Evolutionary conservation across 164 flowering plant genomes (phyloP), one percentile per base, ranked within the genome.

Genomic region (Cinnamomum chago): DNA sequence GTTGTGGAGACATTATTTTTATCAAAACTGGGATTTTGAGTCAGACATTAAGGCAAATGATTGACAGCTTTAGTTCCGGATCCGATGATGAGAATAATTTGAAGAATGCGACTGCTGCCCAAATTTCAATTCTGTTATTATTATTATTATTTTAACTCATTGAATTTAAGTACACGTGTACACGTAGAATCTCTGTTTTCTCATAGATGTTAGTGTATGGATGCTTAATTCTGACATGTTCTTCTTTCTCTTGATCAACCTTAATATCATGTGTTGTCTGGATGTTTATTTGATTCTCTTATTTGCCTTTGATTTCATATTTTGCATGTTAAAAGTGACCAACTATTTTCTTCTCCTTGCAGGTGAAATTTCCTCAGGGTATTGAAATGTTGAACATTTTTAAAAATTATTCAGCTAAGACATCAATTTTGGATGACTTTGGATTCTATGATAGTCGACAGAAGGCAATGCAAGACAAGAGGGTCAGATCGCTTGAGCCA

Each of bases 361-460:
- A 88, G 91, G 88, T 88, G 76, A 81, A 74, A 73, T 82, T 86
- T 75, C 77, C 78, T 24, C 92, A 85, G 76, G 98, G 98, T 18
- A 80, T 83, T 72, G 94, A 92, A 74, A 87, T 94, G 86, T 75
- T 90, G 79, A 85, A 80, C 73, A 83, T 92, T 76, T 90, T 90
- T 76, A 90, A 94, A 78, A 88, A 82, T 75, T 77, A 82, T 79
- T 71, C 77, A 0, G 78, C 82, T 12, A 90, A 83, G 80, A 90
- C 96, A 58, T 92, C 94, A 12, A 87, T 92, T 78, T 78, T 92
- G 72, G 97, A 94, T 80, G 98, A 94, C 65, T 94, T 94, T 73
- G 80, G 84, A 70, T 94, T 90, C 77, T 94, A 92, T 78, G 98
- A 94, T 76, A 84, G 86, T 75, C 88, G 98, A 17, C 91, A 92